Base-by-base conservation (phyloP, 2,329 filamentous ascomycete genomes). In the Penicillium crustosum region DNA sequence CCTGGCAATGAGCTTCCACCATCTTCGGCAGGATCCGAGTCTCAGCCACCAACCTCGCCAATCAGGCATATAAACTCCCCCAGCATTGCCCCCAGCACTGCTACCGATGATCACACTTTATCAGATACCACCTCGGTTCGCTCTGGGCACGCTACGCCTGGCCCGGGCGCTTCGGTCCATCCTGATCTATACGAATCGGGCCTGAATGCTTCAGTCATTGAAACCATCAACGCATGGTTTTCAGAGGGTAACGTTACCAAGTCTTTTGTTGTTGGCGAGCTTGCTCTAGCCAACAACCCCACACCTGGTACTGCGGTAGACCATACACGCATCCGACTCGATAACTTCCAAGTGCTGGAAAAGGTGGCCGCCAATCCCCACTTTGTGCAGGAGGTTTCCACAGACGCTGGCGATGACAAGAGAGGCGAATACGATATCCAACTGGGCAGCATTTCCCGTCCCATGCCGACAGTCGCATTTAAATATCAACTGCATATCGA, bases 321-420 rank as follows among this genome's bases (percentile, higher is more conserved):
- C 23, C 76, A 73, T 2, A 83, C 93, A 68, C 88, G 80, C 2
- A 88, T 97, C 64, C 88, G 90, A 21, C 85, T 99, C 59, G 91
- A 96, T 68, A 94, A 96, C 71, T 96, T 96, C 71, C 78, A 87
- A 10, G 83, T 84, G n/a, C 83, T 99, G 6, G 94, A 97, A 68
- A 92, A 91, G 68, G 93, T 99, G 56, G 93, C 92, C 0, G 92
- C 93, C 1, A 99, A 99, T 73, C 91, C 91, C 43, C 90, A 92
- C 57, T 96, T 97, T 75, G 87, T 97, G 51, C 86, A 87, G 33
- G 89, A 91, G 65, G 80, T 58, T 27, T 64, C 61, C 51, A 69
- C 66, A 38, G 69, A 67, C 5, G 63, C 64, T 1, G 85, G 88
- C 10, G 76, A 78, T 35, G 77, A 79, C 33, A 86, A 84, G 57